Base-by-base conservation (phyloP, 2,329 filamentous ascomycete species). In the Hypocreales sp. region DNA sequence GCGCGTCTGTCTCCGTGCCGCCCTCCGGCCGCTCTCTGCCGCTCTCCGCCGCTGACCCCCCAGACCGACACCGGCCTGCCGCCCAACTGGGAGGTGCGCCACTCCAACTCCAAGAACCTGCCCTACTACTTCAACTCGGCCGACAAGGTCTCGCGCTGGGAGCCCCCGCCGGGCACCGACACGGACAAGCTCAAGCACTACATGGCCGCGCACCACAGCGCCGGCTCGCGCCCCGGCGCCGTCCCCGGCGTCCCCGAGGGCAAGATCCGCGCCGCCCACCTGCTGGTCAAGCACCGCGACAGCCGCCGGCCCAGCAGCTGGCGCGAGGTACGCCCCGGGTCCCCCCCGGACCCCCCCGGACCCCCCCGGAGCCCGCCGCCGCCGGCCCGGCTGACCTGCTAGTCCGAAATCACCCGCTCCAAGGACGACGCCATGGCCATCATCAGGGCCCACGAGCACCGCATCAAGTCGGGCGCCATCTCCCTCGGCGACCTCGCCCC, bases 51-150 rank as follows among this genome's bases (percentile, higher is more conserved):
- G n/a, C n/a, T n/a, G n/a, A n/a, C n/a, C n/a, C n/a, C n/a, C n/a
- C 41, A 79, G 72, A 58, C 68, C 47, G 79, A 84, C 31, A 75
- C 78, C 41, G 87, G 87, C 51, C 72, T 94, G 37, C 86, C 86
- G 35, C 54, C 72, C 26, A 73, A 75, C 53, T 94, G 87, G 86
- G 90, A 95, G 61, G 83, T 98, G 48, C 83, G 90, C 53, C 83
- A 92, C 61, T 93, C 83, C 55, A 92, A 94, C 64, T 92, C 83
- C 56, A 95, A 94, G 64, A 92, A 92, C 59, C 78, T 95, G 20
- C 90, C 90, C 20, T 98, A 98, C 66, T 98, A 95, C 64, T 95
- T 94, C 77, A 92, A 94, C 58, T 63, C 78, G 24, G 60, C 58
- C 40, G 81, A 83, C 37, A 87, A 86, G 53, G 74, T 83, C 50